phyloP scores from a whole-genome alignment of 163 green algal genomes.

The Scenedesmus sp. region DNA sequence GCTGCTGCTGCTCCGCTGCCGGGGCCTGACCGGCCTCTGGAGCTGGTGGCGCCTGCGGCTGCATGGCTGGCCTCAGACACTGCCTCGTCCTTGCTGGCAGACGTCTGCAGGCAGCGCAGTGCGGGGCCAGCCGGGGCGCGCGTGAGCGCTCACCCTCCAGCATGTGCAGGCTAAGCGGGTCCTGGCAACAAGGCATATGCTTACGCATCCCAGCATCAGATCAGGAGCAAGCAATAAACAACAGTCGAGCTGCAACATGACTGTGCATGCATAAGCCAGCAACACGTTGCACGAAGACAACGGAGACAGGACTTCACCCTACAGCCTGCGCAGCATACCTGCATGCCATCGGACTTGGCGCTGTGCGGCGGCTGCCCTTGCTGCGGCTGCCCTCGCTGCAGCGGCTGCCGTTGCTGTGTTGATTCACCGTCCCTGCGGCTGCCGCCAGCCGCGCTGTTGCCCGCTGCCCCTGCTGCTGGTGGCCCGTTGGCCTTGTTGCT shows the following conservation, averaged over 20 bases:
- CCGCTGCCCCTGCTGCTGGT: conserved; percentile 1
- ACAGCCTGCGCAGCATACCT: conserved; percentile 1
- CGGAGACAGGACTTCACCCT: neutral
- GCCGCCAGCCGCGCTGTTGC: neutral
- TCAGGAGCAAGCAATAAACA: neutral
- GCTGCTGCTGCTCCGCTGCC: neutral
- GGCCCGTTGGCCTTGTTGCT: conserved; percentile 15
- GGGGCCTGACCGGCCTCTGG: neutral
- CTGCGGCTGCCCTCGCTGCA: conserved; percentile 11
- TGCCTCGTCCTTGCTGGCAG: conserved; percentile 45
- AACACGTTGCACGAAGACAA: neutral
- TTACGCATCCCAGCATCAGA: too few species aligned
- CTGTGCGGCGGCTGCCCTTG: conserved; percentile 31
- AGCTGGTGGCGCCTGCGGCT: conserved; percentile 38
- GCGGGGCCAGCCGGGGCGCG: too few species aligned
- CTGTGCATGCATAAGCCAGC: neutral
- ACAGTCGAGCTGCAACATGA: neutral
- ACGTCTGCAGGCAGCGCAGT: conserved; percentile 14
- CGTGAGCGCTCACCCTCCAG: too few species aligned
- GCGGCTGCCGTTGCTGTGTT: conserved; percentile 21
- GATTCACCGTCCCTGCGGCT: neutral
- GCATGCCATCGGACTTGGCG: conserved; percentile 45
- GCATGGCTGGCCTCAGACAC: conserved; percentile 51
- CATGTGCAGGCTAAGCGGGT: too few species aligned
- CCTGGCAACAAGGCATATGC: too few species aligned